phyloP scores from a whole-genome alignment of 1,139 yeast species.

The Meyerozyma athensensis region DNA sequence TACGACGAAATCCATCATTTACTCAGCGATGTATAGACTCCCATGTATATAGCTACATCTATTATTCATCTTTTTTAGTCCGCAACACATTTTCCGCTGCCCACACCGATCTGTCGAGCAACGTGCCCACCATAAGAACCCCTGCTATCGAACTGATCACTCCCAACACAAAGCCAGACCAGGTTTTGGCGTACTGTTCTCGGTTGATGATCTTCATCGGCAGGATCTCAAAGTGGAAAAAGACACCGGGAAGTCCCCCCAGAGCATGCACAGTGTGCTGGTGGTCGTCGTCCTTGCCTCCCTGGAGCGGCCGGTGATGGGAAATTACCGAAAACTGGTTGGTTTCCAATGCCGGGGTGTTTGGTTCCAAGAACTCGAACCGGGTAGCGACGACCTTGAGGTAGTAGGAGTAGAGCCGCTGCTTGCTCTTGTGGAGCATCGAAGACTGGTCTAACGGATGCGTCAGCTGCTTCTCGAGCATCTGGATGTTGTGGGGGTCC shows the following conservation, averaged over 20 bases:
- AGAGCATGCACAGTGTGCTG: slow-evolving; percentile 77
- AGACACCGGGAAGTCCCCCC: slow-evolving; percentile 91
- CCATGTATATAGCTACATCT: slow-evolving; percentile 3
- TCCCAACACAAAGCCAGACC: slow-evolving; percentile 83
- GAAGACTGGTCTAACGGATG: slow-evolving; percentile 69
- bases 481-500: slow-evolving; percentile 32
- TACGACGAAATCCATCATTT: slow-evolving; percentile 50
- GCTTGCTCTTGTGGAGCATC: slow-evolving; percentile 43
- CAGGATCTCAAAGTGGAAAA: slow-evolving; percentile 83
- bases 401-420: slow-evolving; percentile 70
- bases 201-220: slow-evolving; percentile 88
- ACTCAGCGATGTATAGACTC: slow-evolving; percentile 38
- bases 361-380: slow-evolving; percentile 58
- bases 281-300: slow-evolving; percentile 90
- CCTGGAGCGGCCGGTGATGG: slow-evolving; percentile 78
- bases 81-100: slow-evolving; percentile 79
- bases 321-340: slow-evolving; percentile 89
- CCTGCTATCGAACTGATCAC: slow-evolving; percentile 91
- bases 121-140: slow-evolving; percentile 85
- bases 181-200: slow-evolving; percentile 71
- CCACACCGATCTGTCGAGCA: slow-evolving; percentile 82
- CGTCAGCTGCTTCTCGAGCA: slow-evolving; percentile 35
- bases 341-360: slow-evolving; percentile 54
- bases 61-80: slow-evolving; percentile 57
- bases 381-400: slow-evolving; percentile 89